Evolutionary conservation across 2,329 filamentous ascomycete genomes (phyloP).

Genomic region (Penicillium fuscoglaucum): DNA sequence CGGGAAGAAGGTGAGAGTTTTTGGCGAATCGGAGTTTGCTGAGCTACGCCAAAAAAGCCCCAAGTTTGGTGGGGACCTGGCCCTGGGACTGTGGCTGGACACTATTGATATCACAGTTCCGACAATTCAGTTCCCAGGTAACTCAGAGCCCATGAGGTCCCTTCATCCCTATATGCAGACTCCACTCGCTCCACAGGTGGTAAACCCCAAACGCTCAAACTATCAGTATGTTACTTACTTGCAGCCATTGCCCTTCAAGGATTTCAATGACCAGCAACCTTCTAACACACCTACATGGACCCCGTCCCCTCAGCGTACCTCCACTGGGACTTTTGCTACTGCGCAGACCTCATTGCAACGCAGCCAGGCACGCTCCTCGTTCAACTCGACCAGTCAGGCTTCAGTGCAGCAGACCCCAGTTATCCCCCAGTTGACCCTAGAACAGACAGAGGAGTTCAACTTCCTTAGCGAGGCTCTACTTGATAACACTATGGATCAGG

Average conservation of each 20-base stretch:
- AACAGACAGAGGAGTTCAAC: background rate
- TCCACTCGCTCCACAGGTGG: background rate
- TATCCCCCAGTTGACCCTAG: background rate
- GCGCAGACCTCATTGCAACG: background rate
- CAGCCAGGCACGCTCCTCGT: background rate
- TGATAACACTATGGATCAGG: background rate
- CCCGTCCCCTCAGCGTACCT: background rate
- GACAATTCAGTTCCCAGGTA: background rate
- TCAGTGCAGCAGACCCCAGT: background rate
- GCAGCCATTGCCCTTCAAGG: constrained; percentile 7
- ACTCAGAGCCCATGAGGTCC: background rate
- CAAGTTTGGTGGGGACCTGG: background rate
- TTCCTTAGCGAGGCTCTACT: background rate
- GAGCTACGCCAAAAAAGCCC: background rate
- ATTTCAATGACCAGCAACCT: background rate
- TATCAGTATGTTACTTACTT: constrained; percentile 12
- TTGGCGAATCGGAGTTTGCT: constrained; percentile 1
- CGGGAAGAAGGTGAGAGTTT: background rate
- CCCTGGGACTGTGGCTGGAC: background rate
- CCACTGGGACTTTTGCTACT: background rate
- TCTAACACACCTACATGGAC: background rate
- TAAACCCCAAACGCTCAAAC: background rate
- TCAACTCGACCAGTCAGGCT: background rate
- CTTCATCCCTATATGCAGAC: background rate
- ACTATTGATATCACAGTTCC: constrained; percentile 2